These are phyloP conservation scores for Hippophae tibetana DNA, from an alignment of 306 rosid species.

Conservation along the genomic window DNA sequence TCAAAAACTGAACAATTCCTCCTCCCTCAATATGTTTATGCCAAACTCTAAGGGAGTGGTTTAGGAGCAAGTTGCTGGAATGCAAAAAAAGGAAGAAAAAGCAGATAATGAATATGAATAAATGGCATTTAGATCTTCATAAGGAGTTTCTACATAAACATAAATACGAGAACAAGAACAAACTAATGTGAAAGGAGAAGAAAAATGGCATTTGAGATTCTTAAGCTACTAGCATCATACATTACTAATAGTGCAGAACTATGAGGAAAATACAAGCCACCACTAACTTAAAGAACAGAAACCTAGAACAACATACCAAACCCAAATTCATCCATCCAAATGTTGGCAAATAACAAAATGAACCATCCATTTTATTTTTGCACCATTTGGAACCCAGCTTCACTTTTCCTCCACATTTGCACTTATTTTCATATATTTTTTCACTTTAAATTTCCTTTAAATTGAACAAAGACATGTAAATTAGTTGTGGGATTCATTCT, in stretches of 20 bases:
- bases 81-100: no score
- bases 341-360: constrained; percentile 1
- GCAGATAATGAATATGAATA: no score
- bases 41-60: no score
- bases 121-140: no score
- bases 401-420: constrained; percentile 12
- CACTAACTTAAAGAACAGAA: background rate
- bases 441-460: background rate
- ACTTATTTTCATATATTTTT: constrained; percentile 23
- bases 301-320: constrained; percentile 36
- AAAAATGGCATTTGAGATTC: constrained; percentile 27
- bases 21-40: no score
- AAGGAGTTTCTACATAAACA: no score
- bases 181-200: background rate
- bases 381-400: constrained; percentile 5
- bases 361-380: constrained; percentile 7
- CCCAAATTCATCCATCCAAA: constrained; percentile 17
- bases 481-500: constrained; percentile 39
- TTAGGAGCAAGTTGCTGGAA: no score
- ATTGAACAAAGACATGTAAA: background rate
- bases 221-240: constrained; percentile 16
- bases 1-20: no score
- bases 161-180: background rate
- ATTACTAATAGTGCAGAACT: no score
- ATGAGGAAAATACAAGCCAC: no score